These are phyloP conservation scores for Botrytis tulipae DNA, from an alignment of 2,329 filamentous ascomycete genomes.

Conservation along the genomic window DNA sequence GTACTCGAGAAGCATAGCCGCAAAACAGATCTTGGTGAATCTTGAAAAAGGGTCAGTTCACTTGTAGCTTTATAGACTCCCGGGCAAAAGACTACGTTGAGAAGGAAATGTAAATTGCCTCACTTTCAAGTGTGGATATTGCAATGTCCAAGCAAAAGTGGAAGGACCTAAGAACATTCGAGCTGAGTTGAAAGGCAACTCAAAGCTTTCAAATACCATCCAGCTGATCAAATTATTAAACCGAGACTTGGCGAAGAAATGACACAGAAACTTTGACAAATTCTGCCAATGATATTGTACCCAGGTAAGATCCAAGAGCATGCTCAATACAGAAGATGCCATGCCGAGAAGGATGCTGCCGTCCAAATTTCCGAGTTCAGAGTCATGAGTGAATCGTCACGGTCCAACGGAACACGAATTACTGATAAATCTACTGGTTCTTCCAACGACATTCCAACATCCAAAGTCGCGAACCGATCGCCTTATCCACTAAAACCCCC, in stretches of 20 bases:
- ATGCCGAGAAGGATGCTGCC: no score
- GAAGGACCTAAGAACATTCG: neutral
- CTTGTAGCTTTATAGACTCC: neutral
- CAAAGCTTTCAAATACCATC: neutral
- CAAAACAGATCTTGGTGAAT: neutral
- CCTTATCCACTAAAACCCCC: neutral
- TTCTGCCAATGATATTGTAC: no score
- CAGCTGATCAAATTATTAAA: neutral
- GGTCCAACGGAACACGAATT: neutral
- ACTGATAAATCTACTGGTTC: neutral
- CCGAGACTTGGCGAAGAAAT: no score
- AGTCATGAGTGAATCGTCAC: neutral
- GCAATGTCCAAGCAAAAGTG: neutral
- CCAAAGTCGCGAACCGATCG: neutral
- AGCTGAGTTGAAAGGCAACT: neutral
- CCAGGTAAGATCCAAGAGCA: neutral
- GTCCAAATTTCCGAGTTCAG: neutral
- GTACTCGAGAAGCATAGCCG: neutral
- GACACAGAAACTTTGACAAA: no score
- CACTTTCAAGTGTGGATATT: neutral
- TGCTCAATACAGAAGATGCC: no score
- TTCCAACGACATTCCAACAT: neutral
- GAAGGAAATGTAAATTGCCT: neutral
- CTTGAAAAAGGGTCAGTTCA: neutral
- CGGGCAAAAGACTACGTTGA: neutral